Evolutionary conservation across 306 rosid species (phyloP), one percentile per base, ranked within the genome.

Genomic region (Boehmeria nivea): DNA sequence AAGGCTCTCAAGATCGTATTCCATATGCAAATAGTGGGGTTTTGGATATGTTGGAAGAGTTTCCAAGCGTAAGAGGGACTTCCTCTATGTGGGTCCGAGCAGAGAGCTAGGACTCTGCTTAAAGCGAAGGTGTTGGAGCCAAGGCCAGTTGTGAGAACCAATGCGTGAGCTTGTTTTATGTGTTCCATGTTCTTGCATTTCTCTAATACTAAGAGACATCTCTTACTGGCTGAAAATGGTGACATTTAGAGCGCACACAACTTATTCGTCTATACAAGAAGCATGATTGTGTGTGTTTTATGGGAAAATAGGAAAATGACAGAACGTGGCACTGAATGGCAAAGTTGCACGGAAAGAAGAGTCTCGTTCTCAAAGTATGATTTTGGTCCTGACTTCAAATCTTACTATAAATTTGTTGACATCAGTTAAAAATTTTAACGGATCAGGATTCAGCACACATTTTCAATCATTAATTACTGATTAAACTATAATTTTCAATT

Each of bases 101-200:
- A 78, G 49, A 85, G 78, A 49, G 78, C 78, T 14, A 89, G 40
- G 52, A 89, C 6, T 21, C 89, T 70, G 75, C 95, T 89, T 0
- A 83, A 59, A 40, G 89, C 88, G 59, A 77, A 84, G 70, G 51
- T 56, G 38, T 65, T 81, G 33, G 20, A 55, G 43, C 57, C 64
- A 26, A 78, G 89, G 5, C 88, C 89, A 49, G 61, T 50, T 16
- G 79, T 82, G 70, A 82, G 36, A 3, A 78, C 57, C 67, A 71
- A 83, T 3, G 86, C 85, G 66, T 88, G 90, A 16, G 83, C 88
- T 72, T 80, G 94, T 51, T 69, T 77, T 23, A 88, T 65, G 15
- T 85, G 87, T n/a, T 68, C 69, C 83, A 78, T 61, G 74, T 61
- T 81, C 69, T 68, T 78, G 80, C 97, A 85, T 37, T 78, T 83